These are phyloP conservation scores for Trametes cingulata DNA, from an alignment of 768 basidiomycete genomes.

Conservation along the genomic window DNA sequence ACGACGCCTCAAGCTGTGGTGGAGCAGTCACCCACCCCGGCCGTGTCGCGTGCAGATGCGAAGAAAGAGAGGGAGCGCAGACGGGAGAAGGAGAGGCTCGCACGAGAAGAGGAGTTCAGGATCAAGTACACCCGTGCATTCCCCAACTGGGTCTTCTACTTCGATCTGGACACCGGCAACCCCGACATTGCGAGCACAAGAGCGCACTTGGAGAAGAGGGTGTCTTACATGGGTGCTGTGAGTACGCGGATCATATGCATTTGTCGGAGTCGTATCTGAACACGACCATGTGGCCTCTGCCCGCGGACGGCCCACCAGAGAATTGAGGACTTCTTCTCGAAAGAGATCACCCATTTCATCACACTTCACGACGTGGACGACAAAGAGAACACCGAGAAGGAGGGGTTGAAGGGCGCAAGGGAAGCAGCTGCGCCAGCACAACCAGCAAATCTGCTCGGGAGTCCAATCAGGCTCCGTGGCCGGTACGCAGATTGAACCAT, in stretches of 20 bases:
- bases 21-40: conserved; percentile 14
- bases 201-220: conserved; percentile 51
- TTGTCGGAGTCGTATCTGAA: neutral
- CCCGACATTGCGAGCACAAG: conserved; percentile 39
- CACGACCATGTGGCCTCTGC: neutral
- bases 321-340: conserved; percentile 88
- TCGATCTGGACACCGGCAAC: conserved; percentile 62
- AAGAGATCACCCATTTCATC: conserved; percentile 84
- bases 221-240: conserved; percentile 77
- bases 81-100: conserved; percentile 43
- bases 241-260: conserved; percentile 34
- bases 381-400: conserved; percentile 77
- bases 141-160: conserved; percentile 81
- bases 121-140: conserved; percentile 85
- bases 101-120: conserved; percentile 68
- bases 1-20: conserved; percentile 20
- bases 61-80: conserved; percentile 48
- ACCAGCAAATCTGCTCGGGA: conserved; percentile 45
- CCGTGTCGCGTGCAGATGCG: conserved; percentile 34
- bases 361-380: conserved; percentile 50
- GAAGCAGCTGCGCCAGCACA: conserved; percentile 33
- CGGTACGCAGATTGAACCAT: conserved; percentile 43
- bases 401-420: conserved; percentile 21
- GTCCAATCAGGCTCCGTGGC: conserved; percentile 63
- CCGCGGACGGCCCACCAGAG: conserved; percentile 44